Base-by-base conservation (phyloP, 1,284 basidiomycete genomes). In the Gomphus sp. region DNA sequence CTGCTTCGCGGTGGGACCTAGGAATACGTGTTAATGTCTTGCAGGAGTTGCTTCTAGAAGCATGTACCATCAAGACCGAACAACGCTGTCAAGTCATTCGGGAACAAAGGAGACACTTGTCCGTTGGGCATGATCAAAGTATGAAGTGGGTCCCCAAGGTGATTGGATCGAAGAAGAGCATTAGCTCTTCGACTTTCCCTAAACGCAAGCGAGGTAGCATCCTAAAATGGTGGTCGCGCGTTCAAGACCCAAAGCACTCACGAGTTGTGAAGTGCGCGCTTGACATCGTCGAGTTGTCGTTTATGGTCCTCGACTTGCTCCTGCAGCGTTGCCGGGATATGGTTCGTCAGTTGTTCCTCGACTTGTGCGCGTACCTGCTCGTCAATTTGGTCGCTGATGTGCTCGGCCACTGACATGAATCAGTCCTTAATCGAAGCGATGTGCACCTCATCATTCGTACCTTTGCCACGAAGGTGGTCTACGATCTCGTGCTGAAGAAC, bases 181-280 rank as follows among this genome's bases (percentile, higher is more conserved):
- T 84, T 84, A 8, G 73, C 70, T 8, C 79, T 75, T 12, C 78
- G 74, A 59, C 76, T 80, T 64, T 82, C 80, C 14, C 81, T 83
- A 64, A 22, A 36, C 10, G 37, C 33, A 53, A 34, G 4, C 22
- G 44, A 11, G 11, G 18, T 28, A 41, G 37, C n/a, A 33, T 52
- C 10, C 16, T 18, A 18, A 34, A 52, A 22, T 22, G n/a, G n/a
- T 6, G 18, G 9, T 25, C 31, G 56, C 25, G 25, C n/a, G 43
- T 34, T n/a, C 31, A 14, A 50, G 47, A 43, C 16, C 41, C 41
- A 31, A 33, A 18, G 10, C 7, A 73, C 78, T 62, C 59, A 83
- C 81, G 79, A 79, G 64, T 84, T 82, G 62, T 81, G 76, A 11
- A 85, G 71, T 12, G 76, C 71, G 36, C 73, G 70, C 58, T 78